These are phyloP conservation scores for Cladosporium velox DNA, from an alignment of 2,329 filamentous ascomycete species.

Conservation along the genomic window DNA sequence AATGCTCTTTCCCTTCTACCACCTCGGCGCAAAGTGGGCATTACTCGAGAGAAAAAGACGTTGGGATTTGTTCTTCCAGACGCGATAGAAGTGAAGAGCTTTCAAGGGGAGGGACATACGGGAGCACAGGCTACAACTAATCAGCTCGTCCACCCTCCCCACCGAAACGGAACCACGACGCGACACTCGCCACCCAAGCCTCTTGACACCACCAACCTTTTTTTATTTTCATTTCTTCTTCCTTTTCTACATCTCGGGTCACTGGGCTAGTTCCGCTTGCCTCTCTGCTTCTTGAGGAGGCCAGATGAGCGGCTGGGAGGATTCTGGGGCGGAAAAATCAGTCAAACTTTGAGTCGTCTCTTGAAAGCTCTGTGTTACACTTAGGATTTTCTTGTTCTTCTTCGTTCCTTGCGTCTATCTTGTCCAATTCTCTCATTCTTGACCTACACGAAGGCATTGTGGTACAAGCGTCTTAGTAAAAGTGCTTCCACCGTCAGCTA, in stretches of 20 bases:
- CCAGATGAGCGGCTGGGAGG: not conserved
- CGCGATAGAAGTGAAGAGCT: slow-evolving; percentile 10
- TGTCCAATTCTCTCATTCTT: not conserved
- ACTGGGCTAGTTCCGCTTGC: not conserved
- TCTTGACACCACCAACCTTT: slow-evolving; percentile 14
- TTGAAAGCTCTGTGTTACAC: slow-evolving; percentile 13
- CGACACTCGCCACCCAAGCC: slow-evolving; percentile 4
- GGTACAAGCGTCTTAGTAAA: not conserved
- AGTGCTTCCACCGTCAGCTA: not conserved
- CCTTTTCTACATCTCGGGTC: slow-evolving; percentile 19
- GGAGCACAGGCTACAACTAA: slow-evolving; percentile 16
- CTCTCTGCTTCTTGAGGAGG: not conserved
- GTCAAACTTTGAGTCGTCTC: slow-evolving; percentile 3
- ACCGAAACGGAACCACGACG: not conserved
- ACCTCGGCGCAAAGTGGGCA: slow-evolving; percentile 12
- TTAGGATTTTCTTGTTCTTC: slow-evolving; percentile 2
- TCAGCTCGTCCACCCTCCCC: slow-evolving; percentile 10
- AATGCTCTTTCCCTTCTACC: slow-evolving; percentile 13
- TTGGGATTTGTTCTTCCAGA: slow-evolving; percentile 2
- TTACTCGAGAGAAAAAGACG: slow-evolving; percentile 9
- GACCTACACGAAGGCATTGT: not conserved
- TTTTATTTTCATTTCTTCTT: slow-evolving; percentile 13
- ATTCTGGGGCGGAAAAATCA: slow-evolving; percentile 5
- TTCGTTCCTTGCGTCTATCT: not conserved
- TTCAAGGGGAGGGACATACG: not conserved